Evolutionary conservation across 306 rosid genomes (phyloP).

Genomic region (Dicorynia guianensis): DNA sequence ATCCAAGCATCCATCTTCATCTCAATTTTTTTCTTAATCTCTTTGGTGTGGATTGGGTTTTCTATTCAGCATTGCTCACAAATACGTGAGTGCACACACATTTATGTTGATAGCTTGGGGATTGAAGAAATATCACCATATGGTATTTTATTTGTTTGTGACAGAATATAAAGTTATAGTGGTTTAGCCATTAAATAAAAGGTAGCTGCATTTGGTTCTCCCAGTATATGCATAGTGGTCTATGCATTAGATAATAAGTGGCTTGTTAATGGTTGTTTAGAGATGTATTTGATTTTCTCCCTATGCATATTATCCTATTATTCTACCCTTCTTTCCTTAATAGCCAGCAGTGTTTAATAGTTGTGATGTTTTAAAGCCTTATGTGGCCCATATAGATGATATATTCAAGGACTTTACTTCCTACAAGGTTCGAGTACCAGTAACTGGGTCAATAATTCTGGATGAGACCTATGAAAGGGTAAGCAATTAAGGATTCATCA

Average conservation of each 20-base stretch:
- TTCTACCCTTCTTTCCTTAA: constrained; percentile 57
- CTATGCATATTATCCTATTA: constrained; percentile 14
- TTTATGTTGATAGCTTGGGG: background rate
- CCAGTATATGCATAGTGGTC: background rate
- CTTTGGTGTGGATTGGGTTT: background rate
- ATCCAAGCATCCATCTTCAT: background rate
- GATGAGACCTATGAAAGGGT: constrained; percentile 98
- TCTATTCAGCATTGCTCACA: too few species aligned
- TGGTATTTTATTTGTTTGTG: too few species aligned
- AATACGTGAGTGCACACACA: background rate
- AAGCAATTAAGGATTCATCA: constrained; percentile 41
- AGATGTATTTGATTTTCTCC: constrained; percentile 4
- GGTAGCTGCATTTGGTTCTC: too few species aligned
- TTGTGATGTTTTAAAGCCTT: constrained; percentile 95
- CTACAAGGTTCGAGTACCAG: constrained; percentile 96
- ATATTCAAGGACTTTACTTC: constrained; percentile 98
- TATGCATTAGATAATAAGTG: constrained; percentile 12
- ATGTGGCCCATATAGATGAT: constrained; percentile 92
- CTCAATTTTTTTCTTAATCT: background rate
- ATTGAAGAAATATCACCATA: too few species aligned
- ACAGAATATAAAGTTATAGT: too few species aligned
- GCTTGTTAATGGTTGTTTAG: background rate
- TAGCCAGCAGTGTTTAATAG: constrained; percentile 77
- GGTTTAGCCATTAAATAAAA: too few species aligned
- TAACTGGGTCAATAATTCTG: constrained; percentile 95